These are phyloP conservation scores for Mycena crocata DNA, from an alignment of 768 basidiomycete species.

Conservation along the genomic window DNA sequence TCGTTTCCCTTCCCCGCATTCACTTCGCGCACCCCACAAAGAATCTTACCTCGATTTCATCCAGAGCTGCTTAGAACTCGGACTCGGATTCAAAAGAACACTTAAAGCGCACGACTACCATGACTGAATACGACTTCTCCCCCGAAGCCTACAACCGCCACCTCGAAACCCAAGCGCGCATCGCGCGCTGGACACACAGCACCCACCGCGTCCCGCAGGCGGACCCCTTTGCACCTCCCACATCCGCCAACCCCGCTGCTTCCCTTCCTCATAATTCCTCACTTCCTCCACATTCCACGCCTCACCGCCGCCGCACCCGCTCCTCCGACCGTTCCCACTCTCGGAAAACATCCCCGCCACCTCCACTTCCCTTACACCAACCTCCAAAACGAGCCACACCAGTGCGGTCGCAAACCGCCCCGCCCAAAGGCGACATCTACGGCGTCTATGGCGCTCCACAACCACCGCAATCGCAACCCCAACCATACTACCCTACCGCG, in stretches of 20 bases:
- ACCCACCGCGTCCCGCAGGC: conserved; percentile 32
- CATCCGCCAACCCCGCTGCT: neutral
- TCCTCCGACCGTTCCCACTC: neutral
- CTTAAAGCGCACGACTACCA: no score
- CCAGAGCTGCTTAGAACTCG: no score
- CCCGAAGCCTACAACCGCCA: conserved; percentile 52
- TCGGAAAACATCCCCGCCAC: conserved; percentile 5
- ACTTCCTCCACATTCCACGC: neutral
- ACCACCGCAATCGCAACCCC: no score
- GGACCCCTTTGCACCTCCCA: conserved; percentile 16
- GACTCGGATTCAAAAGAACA: no score
- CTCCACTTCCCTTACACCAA: neutral
- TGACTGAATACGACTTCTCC: conserved; percentile 60
- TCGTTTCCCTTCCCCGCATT: no score
- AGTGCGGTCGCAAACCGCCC: conserved; percentile 14
- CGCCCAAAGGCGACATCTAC: conserved; percentile 11
- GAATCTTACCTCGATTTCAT: no score
- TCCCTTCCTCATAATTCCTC: neutral
- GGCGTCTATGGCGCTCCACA: conserved; percentile 1
- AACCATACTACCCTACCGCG: no score
- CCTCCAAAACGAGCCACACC: neutral
- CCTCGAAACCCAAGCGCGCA: conserved; percentile 47
- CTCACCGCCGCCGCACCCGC: neutral
- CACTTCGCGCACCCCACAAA: no score
- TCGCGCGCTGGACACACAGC: conserved; percentile 48